These are phyloP conservation scores for Tricholoma sp. DNA, from an alignment of 768 basidiomycete species.

Conservation along the genomic window DNA sequence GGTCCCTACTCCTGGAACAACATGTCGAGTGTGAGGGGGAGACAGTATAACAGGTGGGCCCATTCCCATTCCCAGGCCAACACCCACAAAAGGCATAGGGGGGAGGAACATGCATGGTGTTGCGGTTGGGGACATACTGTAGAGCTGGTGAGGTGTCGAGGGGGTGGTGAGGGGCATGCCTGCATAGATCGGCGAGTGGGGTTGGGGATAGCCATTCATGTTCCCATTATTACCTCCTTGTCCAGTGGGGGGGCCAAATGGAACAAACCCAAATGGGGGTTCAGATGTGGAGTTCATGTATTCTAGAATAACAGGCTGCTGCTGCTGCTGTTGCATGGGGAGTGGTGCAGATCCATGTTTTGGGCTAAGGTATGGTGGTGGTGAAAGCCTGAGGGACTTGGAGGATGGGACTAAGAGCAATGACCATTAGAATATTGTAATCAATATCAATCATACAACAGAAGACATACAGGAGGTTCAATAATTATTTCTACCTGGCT, in stretches of 20 bases:
- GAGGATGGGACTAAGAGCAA: background rate
- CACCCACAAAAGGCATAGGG: background rate
- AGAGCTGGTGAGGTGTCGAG: background rate
- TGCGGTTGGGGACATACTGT: background rate
- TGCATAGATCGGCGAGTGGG: background rate
- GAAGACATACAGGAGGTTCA: conserved; percentile 10
- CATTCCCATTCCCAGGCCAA: background rate
- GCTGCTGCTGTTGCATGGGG: background rate
- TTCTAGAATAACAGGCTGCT: background rate
- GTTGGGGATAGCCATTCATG: background rate
- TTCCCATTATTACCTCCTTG: background rate
- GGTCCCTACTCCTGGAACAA: background rate
- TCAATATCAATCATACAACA: background rate
- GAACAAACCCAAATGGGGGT: background rate
- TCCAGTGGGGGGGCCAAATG: background rate
- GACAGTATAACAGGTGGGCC: background rate
- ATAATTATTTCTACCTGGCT: conserved; percentile 9
- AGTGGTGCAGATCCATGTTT: background rate
- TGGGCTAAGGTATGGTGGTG: conserved; percentile 1
- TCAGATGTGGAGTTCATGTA: background rate
- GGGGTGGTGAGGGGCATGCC: background rate
- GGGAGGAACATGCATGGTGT: background rate
- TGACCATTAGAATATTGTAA: background rate
- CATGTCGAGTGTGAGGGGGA: background rate
- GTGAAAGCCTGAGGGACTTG: background rate